Evolutionary conservation across 352 stramenopile genomes (phyloP).

Genomic region (Halophytophthora batemanensis): DNA sequence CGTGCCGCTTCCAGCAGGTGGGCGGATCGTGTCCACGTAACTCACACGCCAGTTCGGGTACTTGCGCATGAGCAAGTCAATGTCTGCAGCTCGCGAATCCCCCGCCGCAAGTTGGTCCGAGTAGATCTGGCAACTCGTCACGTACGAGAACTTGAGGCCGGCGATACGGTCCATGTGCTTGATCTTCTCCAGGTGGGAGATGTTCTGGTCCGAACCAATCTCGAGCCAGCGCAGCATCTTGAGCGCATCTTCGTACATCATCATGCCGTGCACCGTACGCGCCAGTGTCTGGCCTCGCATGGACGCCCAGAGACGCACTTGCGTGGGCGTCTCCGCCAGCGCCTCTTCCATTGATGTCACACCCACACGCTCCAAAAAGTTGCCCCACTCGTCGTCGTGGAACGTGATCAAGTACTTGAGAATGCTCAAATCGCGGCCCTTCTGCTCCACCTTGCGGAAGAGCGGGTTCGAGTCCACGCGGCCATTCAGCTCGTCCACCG

Average conservation of each 20-base stretch:
- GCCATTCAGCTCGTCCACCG: slow-evolving; percentile 79
- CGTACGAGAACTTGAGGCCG: slow-evolving; percentile 86
- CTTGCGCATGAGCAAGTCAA: slow-evolving; percentile 96
- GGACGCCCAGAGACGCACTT: slow-evolving; percentile 84
- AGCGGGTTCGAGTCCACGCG: slow-evolving; percentile 80
- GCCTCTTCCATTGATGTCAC: slow-evolving; percentile 76
- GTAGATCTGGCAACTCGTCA: slow-evolving; percentile 90
- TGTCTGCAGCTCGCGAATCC: slow-evolving; percentile 90
- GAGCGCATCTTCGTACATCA: slow-evolving; percentile 89
- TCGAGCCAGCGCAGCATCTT: slow-evolving; percentile 89
- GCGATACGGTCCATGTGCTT: slow-evolving; percentile 88
- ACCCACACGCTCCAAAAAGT: slow-evolving; percentile 82
- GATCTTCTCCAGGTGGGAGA: slow-evolving; percentile 87
- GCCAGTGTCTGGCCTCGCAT: slow-evolving; percentile 86
- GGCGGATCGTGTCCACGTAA: slow-evolving; percentile 85
- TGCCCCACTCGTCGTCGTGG: slow-evolving; percentile 86
- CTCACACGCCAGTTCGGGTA: slow-evolving; percentile 93
- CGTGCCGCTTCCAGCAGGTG: slow-evolving; percentile 52
- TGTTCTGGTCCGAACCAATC: slow-evolving; percentile 80
- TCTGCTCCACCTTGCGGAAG: slow-evolving; percentile 84
- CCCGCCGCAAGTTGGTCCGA: slow-evolving; percentile 70
- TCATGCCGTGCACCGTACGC: slow-evolving; percentile 87
- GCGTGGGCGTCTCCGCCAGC: slow-evolving; percentile 72
- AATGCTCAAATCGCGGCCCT: slow-evolving; percentile 83
- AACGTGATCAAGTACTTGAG: slow-evolving; percentile 89